These are phyloP conservation scores for Populus trichocarpa DNA, from an alignment of 441 rosid genomes.

Conservation along the genomic window DNA sequence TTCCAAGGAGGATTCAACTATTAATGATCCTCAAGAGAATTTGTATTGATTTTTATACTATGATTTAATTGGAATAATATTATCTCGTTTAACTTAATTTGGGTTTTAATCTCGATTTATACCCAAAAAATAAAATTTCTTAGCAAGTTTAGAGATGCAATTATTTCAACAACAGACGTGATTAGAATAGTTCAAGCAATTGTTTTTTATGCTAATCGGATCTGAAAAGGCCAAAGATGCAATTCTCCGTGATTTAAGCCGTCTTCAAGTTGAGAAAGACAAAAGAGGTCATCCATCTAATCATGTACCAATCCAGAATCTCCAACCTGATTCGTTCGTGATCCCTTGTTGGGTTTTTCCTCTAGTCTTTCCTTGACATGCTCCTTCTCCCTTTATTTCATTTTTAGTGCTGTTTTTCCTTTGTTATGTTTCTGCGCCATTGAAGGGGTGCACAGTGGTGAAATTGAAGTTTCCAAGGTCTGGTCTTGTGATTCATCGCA, in stretches of 20 bases:
- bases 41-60: too few relatives aligned
- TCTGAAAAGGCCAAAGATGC: conserved; percentile 17
- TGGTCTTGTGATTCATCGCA: neutral
- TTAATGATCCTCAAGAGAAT: too few relatives aligned
- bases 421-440: neutral
- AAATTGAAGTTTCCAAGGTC: neutral
- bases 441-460: neutral
- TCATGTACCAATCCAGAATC: conserved; percentile 16
- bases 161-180: neutral
- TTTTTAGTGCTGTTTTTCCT: too few relatives aligned
- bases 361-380: neutral
- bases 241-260: conserved; percentile 31
- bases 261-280: conserved; percentile 9
- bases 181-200: conserved; percentile 8
- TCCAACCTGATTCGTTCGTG: neutral
- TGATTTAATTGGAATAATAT: too few relatives aligned
- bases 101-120: too few relatives aligned
- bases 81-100: too few relatives aligned
- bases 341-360: conserved; percentile 10
- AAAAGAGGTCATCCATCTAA: neutral
- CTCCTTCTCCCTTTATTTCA: neutral
- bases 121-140: neutral
- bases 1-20: too few relatives aligned
- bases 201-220: conserved; percentile 2
- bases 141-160: neutral